phyloP scores from a whole-genome alignment of 805 yeast species.

The Brettanomyces custersianus region DNA sequence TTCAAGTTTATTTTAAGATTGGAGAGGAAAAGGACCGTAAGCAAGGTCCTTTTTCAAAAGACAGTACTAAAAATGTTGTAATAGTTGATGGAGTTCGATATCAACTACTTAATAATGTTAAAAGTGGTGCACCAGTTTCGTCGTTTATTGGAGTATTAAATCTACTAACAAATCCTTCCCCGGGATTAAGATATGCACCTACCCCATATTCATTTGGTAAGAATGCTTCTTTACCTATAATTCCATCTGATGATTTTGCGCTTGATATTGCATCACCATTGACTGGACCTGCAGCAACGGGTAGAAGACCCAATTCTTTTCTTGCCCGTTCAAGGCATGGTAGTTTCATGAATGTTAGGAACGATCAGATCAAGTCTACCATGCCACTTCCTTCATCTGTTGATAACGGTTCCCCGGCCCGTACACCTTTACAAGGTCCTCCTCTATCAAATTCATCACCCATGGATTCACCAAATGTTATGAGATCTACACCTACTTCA shows the following conservation, averaged over 20 bases:
- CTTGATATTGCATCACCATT: background rate
- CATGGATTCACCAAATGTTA: background rate
- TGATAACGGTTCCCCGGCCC: background rate
- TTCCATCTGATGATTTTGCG: constrained; percentile 1
- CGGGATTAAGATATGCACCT: background rate
- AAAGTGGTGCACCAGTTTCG: constrained; percentile 77
- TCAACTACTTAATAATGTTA: constrained; percentile 71
- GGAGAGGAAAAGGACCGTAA: constrained; percentile 19
- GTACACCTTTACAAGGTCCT: too few relatives aligned
- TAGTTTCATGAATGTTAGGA: background rate
- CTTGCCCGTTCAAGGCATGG: background rate
- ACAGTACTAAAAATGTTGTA: constrained; percentile 31
- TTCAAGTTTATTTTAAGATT: constrained; percentile 65
- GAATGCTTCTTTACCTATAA: background rate
- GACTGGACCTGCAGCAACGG: background rate
- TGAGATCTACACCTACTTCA: background rate
- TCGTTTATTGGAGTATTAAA: constrained; percentile 75
- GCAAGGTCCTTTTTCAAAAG: constrained; percentile 19
- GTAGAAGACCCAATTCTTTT: background rate
- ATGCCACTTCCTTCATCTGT: background rate
- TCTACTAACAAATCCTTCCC: constrained; percentile 35
- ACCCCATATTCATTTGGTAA: constrained; percentile 2
- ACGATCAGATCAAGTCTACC: background rate
- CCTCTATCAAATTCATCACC: background rate
- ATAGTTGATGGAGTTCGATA: constrained; percentile 50